phyloP scores from a whole-genome alignment of 164 flowering plant genomes.

The Santalum album region DNA sequence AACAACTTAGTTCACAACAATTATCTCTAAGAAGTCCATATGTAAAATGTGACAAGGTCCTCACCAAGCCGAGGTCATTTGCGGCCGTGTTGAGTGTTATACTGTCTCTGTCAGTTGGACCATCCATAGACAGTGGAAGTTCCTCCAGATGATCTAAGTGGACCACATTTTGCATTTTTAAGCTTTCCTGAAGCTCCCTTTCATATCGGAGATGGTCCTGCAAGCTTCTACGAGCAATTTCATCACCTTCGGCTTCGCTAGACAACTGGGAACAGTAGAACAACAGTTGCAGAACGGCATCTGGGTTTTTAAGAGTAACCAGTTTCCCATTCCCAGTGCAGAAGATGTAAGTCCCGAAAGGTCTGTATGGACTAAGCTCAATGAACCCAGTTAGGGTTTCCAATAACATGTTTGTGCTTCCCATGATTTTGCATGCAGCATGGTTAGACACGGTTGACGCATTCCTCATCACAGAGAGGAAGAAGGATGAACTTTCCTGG shows the following conservation, averaged over 20 bases:
- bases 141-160: conserved; percentile 24
- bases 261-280: conserved; percentile 46
- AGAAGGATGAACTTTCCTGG: conserved; percentile 20
- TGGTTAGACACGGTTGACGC: conserved; percentile 43
- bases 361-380: conserved; percentile 66
- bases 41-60: conserved; percentile 2
- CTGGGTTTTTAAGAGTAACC: conserved; percentile 42
- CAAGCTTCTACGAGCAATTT: conserved; percentile 28
- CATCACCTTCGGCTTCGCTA: conserved; percentile 16
- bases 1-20: no score
- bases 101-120: conserved; percentile 9
- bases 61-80: conserved; percentile 65
- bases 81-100: conserved; percentile 15
- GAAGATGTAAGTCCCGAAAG: conserved; percentile 66
- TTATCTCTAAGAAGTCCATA: no score
- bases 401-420: conserved; percentile 39
- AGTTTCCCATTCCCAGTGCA: conserved; percentile 38
- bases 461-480: conserved; percentile 33
- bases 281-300: conserved; percentile 62
- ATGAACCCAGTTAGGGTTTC: conserved; percentile 42
- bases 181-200: conserved; percentile 21
- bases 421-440: conserved; percentile 55
- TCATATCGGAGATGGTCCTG: conserved; percentile 41
- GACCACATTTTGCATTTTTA: conserved; percentile 26
- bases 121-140: conserved; percentile 33